Conservation (phyloP, 2,329 filamentous ascomycete species). For the Aspergillus sergii region DNA sequence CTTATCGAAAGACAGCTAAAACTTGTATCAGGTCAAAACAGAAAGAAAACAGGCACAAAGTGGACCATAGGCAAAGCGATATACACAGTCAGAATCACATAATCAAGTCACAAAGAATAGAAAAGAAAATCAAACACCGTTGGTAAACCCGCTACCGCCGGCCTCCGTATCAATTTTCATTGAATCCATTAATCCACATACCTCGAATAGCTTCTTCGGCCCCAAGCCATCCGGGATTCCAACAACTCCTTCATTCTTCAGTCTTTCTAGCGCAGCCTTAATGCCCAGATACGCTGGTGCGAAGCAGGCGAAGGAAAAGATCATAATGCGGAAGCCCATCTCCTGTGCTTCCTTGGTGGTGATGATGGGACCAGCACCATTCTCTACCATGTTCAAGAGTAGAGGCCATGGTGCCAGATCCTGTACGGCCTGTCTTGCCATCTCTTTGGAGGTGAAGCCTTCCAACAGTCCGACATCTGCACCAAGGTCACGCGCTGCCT, state of each 20-base stretch:
- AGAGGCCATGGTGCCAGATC: constrained; percentile 44
- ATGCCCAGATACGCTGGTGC: constrained; percentile 43
- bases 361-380: constrained; percentile 42
- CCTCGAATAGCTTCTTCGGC: constrained; percentile 42
- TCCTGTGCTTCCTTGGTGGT: constrained; percentile 41
- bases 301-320: constrained; percentile 43
- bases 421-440: constrained; percentile 37
- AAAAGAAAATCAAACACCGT: constrained; percentile 25
- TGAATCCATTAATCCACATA: constrained; percentile 45
- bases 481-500: constrained; percentile 41
- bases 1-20: not conserved
- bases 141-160: constrained; percentile 35
- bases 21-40: not conserved
- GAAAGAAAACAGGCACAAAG: not conserved
- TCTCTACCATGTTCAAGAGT: constrained; percentile 49
- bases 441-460: constrained; percentile 41
- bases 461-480: constrained; percentile 47
- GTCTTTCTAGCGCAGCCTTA: constrained; percentile 31
- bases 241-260: constrained; percentile 40
- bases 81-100: not conserved
- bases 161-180: constrained; percentile 42
- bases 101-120: not conserved
- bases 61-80: not conserved
- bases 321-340: constrained; percentile 48
- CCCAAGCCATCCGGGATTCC: constrained; percentile 33